A percentile compares a stretch with the other conserved stretches of the same genome.
phyloP scores from a whole-genome alignment of 305 asterid species.

The Rubia balearica region DNA sequence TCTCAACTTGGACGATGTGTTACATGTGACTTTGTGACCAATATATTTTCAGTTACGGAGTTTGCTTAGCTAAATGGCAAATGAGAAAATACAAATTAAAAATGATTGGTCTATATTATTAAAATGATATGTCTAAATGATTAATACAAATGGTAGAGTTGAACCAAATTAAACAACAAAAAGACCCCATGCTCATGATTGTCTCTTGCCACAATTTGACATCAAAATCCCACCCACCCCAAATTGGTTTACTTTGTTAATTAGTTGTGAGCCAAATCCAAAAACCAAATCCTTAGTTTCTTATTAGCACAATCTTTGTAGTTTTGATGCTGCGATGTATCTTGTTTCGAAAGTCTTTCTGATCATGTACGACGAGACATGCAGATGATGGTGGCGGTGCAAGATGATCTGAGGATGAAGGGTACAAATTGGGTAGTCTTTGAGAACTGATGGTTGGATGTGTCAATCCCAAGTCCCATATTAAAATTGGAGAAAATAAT shows the following conservation, averaged over 20 bases:
- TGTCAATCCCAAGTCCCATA: no score
- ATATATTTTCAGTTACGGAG: background rate
- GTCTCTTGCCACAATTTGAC: constrained; percentile 15
- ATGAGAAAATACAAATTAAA: background rate
- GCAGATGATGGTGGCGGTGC: no score
- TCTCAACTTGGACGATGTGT: background rate
- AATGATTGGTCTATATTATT: background rate
- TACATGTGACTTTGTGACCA: background rate
- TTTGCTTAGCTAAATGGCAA: background rate
- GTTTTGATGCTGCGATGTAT: no score
- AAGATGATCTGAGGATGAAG: no score
- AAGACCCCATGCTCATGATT: constrained; percentile 27
- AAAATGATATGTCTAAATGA: background rate
- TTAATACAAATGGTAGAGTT: constrained; percentile 2
- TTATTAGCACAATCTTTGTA: no score
- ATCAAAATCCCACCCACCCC: constrained; percentile 9
- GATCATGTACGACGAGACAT: no score
- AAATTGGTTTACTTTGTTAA: background rate
- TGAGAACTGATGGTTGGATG: no score
- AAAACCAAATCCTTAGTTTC: no score
- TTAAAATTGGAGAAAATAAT: no score
- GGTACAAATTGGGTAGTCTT: no score
- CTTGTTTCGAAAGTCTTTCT: no score
- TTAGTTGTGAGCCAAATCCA: no score
- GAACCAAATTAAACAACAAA: background rate